Percentiles rank a stretch among this genome's conserved stretches.
These are phyloP conservation scores for Salicornia ramosissima DNA, from an alignment of 148 eudicot species.

Conservation along the genomic window DNA sequence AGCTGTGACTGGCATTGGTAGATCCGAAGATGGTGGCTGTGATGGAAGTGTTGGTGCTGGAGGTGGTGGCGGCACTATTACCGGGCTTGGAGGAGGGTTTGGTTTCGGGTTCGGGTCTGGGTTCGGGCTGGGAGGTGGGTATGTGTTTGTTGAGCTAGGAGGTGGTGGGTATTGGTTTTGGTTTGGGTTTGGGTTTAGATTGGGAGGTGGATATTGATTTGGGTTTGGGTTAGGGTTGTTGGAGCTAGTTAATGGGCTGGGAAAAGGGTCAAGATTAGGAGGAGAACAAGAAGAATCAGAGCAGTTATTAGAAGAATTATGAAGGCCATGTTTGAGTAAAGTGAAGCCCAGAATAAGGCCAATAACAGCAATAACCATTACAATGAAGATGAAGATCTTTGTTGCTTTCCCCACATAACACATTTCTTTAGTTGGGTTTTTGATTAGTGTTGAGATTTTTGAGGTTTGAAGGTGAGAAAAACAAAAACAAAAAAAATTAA, in stretches of 20 bases:
- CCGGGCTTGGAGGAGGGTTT: constrained; percentile 18
- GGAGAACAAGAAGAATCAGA: constrained; percentile 15
- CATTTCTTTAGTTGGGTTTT: constrained; percentile 33
- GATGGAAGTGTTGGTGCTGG: background rate
- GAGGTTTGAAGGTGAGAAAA: background rate
- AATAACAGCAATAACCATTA: constrained; percentile 43
- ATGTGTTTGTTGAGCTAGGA: constrained; percentile 15
- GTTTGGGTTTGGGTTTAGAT: constrained; percentile 1
- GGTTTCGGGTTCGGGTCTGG: constrained; percentile 18
- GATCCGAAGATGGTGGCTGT: constrained; percentile 1
- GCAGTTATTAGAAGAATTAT: constrained; percentile 39
- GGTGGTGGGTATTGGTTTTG: constrained; percentile 17
- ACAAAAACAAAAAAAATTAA: too few species aligned
- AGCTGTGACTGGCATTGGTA: constrained; percentile 12
- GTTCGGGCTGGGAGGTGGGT: constrained; percentile 6
- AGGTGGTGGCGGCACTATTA: background rate
- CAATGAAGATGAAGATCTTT: constrained; percentile 87
- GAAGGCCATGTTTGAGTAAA: constrained; percentile 31
- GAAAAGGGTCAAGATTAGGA: constrained; percentile 15
- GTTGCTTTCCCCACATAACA: constrained; percentile 96
- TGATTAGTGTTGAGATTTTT: background rate
- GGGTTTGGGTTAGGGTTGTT: constrained; percentile 13
- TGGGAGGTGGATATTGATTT: constrained; percentile 8
- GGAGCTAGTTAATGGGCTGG: constrained; percentile 18
- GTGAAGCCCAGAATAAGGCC: constrained; percentile 65